Base-by-base conservation (phyloP, 2,329 filamentous ascomycete species). In the Neonectria coccinea region DNA sequence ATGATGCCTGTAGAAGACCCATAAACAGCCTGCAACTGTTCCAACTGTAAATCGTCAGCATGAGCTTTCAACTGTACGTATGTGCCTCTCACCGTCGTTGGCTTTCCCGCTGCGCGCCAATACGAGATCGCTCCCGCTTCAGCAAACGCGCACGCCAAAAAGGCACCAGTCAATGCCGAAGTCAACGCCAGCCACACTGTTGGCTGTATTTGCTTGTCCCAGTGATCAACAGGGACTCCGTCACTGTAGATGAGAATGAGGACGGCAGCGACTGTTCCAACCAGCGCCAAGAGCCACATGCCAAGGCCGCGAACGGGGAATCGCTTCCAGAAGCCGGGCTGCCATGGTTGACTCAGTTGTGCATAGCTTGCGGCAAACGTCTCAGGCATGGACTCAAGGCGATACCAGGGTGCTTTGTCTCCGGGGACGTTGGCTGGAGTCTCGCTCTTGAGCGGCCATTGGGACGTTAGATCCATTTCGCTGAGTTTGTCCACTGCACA, bases 151-250 rank as follows among this genome's bases (percentile, higher is more conserved):
- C 51, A 59, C 4, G 68, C 69, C 52, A 71, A 59, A 22, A 71
- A 70, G 0, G 67, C 69, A 3, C 69, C 69, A 1, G 69, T 55
- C 14, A 71, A 27, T 0, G 69, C 69, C 9, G 69, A 71, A 3
- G 69, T 68, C 64, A 71, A 62, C 1, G 69, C 67, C 1, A 71
- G 48, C 69, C 69, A 71, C 4, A 71, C 69, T 0, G 68, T 71
- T 3, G 69, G 69, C 16, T 71, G 69, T 14, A 71, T 65, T 1
- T 36, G 45, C 18, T 69, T 42, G 29, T 71, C 61, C 69, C 69
- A 71, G 22, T 68, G 33, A 16, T 53, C 10, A 18, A 71, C 64
- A 14, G 69, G 59, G 0, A 71, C 69, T 12, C 69, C 67, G 14
- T 71, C 61, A 7, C 69, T 71, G 14, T 66, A 67, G 1, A 47